These are phyloP conservation scores for Populus euphratica DNA, from an alignment of 345 rosid genomes.

Conservation along the genomic window DNA sequence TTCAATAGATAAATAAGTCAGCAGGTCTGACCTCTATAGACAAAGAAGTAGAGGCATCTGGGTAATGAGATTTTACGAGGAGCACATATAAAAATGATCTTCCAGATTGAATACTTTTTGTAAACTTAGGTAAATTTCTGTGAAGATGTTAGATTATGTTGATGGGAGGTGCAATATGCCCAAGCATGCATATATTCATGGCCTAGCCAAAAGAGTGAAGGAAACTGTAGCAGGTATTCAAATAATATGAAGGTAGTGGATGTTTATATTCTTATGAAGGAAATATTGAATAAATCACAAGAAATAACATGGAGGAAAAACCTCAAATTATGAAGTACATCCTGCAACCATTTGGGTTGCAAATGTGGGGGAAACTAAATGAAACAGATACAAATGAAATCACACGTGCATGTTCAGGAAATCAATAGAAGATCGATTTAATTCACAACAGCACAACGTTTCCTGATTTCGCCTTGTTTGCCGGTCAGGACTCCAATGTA, in stretches of 20 bases:
- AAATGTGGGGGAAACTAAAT: too few relatives aligned
- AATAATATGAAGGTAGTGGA: not conserved
- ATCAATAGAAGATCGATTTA: not conserved
- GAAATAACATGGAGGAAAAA: not conserved
- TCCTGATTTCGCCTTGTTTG: slow-evolving; percentile 24
- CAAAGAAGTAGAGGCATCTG: too few relatives aligned
- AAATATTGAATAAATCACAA: not conserved
- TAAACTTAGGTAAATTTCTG: not conserved
- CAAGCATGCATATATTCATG: too few relatives aligned
- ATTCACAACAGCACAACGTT: slow-evolving; percentile 13
- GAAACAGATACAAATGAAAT: too few relatives aligned
- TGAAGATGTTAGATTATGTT: not conserved
- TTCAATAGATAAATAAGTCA: too few relatives aligned
- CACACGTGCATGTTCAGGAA: not conserved
- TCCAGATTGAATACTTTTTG: not conserved
- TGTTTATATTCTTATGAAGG: not conserved
- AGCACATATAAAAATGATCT: not conserved
- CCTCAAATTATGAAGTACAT: not conserved
- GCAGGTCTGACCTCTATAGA: too few relatives aligned
- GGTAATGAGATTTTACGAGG: too few relatives aligned
- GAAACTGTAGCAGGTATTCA: not conserved
- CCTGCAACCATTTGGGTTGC: too few relatives aligned
- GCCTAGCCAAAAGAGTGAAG: too few relatives aligned
- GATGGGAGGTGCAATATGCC: too few relatives aligned
- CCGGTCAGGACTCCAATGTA: slow-evolving; percentile 19